phyloP scores from a whole-genome alignment of 208 protist genomes.

The Phytomonas sp. region DNA sequence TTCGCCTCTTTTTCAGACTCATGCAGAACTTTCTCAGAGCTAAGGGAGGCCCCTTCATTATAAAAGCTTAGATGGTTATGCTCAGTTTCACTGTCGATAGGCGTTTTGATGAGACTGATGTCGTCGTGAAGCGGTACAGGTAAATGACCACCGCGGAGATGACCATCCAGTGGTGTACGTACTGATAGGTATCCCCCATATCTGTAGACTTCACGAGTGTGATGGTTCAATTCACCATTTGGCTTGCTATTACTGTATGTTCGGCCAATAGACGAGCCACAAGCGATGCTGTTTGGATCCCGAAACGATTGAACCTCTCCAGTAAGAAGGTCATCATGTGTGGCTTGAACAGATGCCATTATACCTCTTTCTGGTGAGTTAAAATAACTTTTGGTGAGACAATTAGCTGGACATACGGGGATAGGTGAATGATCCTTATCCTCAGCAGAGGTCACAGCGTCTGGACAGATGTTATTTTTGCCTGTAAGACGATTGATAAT shows the following conservation, averaged over 20 bases:
- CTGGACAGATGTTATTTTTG: neutral
- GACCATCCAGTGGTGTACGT: neutral
- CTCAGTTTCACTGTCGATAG: neutral
- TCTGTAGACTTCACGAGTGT: neutral
- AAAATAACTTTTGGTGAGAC: neutral
- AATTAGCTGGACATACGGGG: neutral
- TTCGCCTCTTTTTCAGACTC: neutral
- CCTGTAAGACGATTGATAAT: neutral
- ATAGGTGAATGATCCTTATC: neutral
- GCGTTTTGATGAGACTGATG: neutral
- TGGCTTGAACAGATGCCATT: neutral
- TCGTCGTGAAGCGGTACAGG: neutral
- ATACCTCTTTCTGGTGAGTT: neutral
- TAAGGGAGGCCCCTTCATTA: neutral
- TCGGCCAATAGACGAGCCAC: conserved; percentile 34
- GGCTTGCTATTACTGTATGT: neutral
- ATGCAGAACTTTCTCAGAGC: neutral
- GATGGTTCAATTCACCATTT: neutral
- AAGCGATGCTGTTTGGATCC: conserved; percentile 36
- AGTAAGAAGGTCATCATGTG: conserved; percentile 43
- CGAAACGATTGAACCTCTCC: conserved; percentile 67
- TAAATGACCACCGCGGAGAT: neutral
- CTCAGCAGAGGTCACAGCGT: neutral
- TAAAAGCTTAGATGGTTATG: neutral
- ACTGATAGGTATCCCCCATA: neutral